Evolutionary conservation across 2,329 filamentous ascomycete genomes (phyloP).

Genomic region (Escovopsis sp.): DNA sequence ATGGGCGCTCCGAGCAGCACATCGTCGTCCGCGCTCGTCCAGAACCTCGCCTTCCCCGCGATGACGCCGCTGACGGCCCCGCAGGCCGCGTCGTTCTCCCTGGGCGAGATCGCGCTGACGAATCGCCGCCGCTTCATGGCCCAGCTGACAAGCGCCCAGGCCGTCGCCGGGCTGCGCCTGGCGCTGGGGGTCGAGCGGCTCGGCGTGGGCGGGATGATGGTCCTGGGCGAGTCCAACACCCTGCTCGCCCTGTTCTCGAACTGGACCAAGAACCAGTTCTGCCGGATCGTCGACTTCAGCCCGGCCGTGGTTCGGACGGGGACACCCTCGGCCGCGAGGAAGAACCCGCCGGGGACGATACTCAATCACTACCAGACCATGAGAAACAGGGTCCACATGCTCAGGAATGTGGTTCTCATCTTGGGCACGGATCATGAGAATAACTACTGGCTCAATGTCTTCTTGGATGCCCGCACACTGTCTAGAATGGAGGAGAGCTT

Average conservation of each 20-base stretch:
- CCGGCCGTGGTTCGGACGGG: neutral
- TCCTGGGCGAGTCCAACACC: neutral
- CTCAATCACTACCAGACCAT: neutral
- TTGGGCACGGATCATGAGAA: slow-evolving; percentile 4
- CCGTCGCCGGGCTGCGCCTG: slow-evolving; percentile 10
- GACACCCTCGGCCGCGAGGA: neutral
- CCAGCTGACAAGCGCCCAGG: slow-evolving; percentile 20
- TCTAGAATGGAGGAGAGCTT: slow-evolving; percentile 3
- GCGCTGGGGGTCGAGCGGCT: neutral
- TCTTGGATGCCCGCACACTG: slow-evolving; percentile 1
- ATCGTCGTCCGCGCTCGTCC: slow-evolving; percentile 12
- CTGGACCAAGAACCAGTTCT: neutral
- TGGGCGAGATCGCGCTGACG: slow-evolving; percentile 15
- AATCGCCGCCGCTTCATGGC: slow-evolving; percentile 19
- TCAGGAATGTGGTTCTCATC: slow-evolving; percentile 1
- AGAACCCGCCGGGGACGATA: slow-evolving; percentile 1
- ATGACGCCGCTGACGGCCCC: slow-evolving; percentile 11
- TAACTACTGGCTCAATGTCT: slow-evolving; percentile 3
- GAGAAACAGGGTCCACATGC: neutral
- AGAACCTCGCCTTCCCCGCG: slow-evolving; percentile 13
- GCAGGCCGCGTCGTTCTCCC: slow-evolving; percentile 10
- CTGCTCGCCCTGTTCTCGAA: slow-evolving; percentile 1
- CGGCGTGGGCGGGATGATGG: slow-evolving; percentile 9
- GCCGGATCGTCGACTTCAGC: slow-evolving; percentile 2
- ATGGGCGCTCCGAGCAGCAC: slow-evolving; percentile 3